These are phyloP conservation scores for Aspergillus ochraceoroseus DNA, from an alignment of 2,329 filamentous ascomycete species.

Conservation along the genomic window DNA sequence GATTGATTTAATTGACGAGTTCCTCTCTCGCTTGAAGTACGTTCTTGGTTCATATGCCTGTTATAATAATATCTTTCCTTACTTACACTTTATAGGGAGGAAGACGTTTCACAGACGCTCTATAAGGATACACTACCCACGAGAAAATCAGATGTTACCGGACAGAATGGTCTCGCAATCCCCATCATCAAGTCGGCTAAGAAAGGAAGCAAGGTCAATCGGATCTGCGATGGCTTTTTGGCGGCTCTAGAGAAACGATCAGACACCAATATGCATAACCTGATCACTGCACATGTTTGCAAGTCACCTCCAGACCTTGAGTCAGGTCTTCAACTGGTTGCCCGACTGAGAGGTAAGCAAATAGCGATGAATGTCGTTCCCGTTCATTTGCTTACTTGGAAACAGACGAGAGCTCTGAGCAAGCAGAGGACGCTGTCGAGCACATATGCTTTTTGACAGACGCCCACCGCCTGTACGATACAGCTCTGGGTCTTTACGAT, in stretches of 20 bases:
- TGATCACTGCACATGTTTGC: constrained; percentile 91
- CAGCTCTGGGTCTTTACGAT: constrained; percentile 84
- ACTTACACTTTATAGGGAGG: constrained; percentile 55
- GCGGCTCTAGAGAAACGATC: constrained; percentile 59
- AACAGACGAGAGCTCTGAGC: constrained; percentile 57
- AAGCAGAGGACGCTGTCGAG: constrained; percentile 84
- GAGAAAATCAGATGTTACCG: constrained; percentile 28
- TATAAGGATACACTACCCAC: constrained; percentile 76
- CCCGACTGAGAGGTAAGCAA: constrained; percentile 55
- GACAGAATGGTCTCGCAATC: constrained; percentile 26
- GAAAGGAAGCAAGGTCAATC: constrained; percentile 66
- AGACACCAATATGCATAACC: constrained; percentile 71
- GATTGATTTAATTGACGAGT: constrained; percentile 78
- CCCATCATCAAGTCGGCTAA: constrained; percentile 16
- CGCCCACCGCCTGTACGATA: constrained; percentile 84
- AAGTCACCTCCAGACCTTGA: constrained; percentile 87
- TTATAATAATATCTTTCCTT: constrained; percentile 22
- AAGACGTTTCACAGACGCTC: constrained; percentile 89
- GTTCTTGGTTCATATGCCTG: constrained; percentile 20
- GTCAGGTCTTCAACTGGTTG: constrained; percentile 73
- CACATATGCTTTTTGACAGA: constrained; percentile 98
- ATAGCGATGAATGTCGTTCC: neutral
- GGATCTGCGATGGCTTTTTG: constrained; percentile 80
- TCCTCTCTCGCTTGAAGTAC: constrained; percentile 77
- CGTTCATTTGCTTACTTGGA: constrained; percentile 15